phyloP scores from a whole-genome alignment of 2,329 filamentous ascomycete genomes.

The Zopfia rhizophila region DNA sequence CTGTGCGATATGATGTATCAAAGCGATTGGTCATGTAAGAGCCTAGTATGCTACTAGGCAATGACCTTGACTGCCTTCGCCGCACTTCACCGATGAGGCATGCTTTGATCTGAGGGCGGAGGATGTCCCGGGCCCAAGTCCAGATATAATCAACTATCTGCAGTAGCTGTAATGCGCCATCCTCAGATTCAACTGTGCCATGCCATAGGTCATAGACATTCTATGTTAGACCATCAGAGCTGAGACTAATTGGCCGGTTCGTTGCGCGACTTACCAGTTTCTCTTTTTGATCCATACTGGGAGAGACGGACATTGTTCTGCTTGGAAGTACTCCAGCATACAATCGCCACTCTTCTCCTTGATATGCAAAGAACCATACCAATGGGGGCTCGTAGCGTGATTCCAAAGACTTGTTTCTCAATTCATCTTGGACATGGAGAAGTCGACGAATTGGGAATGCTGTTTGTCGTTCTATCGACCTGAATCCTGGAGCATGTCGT shows the following conservation, averaged over 20 bases:
- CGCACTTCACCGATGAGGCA: too few relatives aligned
- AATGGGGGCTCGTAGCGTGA: conserved; percentile 17
- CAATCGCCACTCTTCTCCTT: conserved; percentile 29
- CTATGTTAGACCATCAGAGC: conserved; percentile 13
- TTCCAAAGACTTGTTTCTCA: conserved; percentile 1
- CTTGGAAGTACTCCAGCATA: conserved; percentile 18
- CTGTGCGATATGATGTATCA: neutral
- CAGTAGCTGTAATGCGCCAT: conserved; percentile 29
- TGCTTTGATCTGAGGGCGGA: conserved; percentile 13
- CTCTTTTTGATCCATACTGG: too few relatives aligned
- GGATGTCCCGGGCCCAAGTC: conserved; percentile 30
- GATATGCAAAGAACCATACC: conserved; percentile 32
- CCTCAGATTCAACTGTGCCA: conserved; percentile 27
- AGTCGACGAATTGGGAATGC: conserved; percentile 27
- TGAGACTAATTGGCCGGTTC: too few relatives aligned
- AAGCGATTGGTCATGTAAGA: neutral
- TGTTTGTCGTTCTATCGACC: conserved; percentile 24
- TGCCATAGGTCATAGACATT: conserved; percentile 31
- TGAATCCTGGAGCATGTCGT: conserved; percentile 17
- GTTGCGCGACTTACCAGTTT: conserved; percentile 23
- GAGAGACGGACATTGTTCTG: too few relatives aligned
- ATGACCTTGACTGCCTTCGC: too few relatives aligned
- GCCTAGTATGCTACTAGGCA: too few relatives aligned
- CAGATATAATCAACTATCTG: conserved; percentile 31
- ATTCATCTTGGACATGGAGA: conserved; percentile 20